Percentiles rank a stretch among this genome's conserved stretches.
These are phyloP conservation scores for Piper betle DNA, from an alignment of 164 flowering plant genomes.

Conservation along the genomic window DNA sequence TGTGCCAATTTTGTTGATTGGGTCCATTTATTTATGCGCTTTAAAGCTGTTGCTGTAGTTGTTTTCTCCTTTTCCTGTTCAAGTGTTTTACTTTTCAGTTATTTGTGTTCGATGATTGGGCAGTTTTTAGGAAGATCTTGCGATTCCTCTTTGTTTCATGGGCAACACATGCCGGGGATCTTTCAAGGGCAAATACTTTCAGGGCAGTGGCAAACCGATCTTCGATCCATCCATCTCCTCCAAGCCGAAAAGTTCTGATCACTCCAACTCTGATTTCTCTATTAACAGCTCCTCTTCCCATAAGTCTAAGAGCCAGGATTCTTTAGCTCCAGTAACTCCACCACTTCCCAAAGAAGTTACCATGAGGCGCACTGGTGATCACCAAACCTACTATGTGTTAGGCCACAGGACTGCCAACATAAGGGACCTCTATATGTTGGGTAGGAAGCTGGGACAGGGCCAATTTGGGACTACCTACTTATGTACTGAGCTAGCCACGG, in stretches of 20 bases:
- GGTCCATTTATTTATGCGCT: not conserved
- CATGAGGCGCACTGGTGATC: conserved; percentile 55
- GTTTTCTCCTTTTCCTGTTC: not conserved
- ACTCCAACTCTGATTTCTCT: conserved; percentile 26
- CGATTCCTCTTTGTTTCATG: conserved; percentile 49
- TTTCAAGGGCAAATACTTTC: conserved; percentile 41
- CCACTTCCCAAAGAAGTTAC: conserved; percentile 25
- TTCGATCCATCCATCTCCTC: conserved; percentile 33
- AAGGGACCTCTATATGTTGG: conserved; percentile 69
- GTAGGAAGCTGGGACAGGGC: conserved; percentile 86
- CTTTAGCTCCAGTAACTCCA: not conserved
- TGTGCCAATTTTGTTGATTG: not conserved
- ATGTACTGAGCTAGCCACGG: conserved; percentile 53
- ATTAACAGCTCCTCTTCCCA: conserved; percentile 23
- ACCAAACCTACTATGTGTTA: conserved; percentile 57
- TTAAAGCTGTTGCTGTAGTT: too few species aligned
- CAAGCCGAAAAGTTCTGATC: conserved; percentile 27
- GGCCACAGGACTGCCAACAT: conserved; percentile 78
- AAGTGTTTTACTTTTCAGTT: not conserved
- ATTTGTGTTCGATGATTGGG: not conserved
- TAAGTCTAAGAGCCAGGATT: conserved; percentile 11
- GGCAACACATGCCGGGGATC: conserved; percentile 99
- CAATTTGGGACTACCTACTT: conserved; percentile 84
- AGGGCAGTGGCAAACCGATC: conserved; percentile 53
- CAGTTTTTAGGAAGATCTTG: not conserved